Conservation (phyloP, 148 eudicot genomes). For the Arbutus unedo region DNA sequence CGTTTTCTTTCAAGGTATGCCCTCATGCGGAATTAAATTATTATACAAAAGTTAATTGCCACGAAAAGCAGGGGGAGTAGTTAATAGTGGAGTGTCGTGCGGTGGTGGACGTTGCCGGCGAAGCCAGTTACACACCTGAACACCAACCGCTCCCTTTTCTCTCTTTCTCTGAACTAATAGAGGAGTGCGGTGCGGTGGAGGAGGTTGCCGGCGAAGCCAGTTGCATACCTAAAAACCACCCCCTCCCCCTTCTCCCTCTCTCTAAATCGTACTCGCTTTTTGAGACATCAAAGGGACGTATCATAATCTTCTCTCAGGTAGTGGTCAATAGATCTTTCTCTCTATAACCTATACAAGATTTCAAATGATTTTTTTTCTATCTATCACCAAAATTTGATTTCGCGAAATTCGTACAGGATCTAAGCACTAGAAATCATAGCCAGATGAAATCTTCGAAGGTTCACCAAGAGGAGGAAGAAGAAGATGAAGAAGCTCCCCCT, state of each 20-base stretch:
- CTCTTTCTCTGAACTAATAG: neutral
- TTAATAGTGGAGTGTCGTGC: too few species aligned
- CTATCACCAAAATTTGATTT: neutral
- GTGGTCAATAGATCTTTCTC: neutral
- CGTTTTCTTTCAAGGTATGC: too few species aligned
- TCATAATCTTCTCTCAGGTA: neutral
- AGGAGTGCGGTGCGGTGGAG: neutral
- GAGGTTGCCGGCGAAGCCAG: conserved; percentile 4
- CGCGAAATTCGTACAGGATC: neutral
- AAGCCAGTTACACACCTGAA: too few species aligned
- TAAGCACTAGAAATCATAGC: neutral
- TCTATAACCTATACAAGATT: neutral
- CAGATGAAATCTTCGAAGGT: conserved; percentile 46
- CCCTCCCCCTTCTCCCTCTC: neutral
- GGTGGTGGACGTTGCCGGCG: too few species aligned
- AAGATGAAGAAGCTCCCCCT: conserved; percentile 45
- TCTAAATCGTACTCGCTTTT: neutral
- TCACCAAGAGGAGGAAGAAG: conserved; percentile 63
- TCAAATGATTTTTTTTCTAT: neutral
- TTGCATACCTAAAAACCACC: neutral
- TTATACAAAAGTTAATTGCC: too few species aligned
- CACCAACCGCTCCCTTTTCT: too few species aligned
- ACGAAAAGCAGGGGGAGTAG: too few species aligned
- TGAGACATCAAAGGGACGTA: neutral
- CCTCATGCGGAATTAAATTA: too few species aligned